A percentile compares a stretch with the other conserved stretches of the same genome.
phyloP scores from a whole-genome alignment of 1,284 basidiomycete genomes.

The Cystobasidiaceae sp. region DNA sequence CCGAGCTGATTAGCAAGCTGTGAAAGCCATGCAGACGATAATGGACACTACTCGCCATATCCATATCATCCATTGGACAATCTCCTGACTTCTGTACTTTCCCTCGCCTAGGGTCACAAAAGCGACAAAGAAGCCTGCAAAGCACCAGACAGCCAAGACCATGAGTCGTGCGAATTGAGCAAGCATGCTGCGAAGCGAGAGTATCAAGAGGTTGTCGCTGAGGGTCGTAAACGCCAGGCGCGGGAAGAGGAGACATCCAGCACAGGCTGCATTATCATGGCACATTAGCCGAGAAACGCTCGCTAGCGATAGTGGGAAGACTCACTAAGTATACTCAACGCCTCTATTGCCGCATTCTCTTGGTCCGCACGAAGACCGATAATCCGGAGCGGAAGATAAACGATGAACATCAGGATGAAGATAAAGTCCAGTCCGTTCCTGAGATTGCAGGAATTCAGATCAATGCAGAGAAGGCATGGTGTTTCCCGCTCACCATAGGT shows the following conservation, averaged over 20 bases:
- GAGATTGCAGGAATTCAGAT: conserved; percentile 37
- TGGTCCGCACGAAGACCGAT: conserved; percentile 41
- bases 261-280: neutral
- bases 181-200: conserved; percentile 48
- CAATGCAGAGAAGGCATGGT: neutral
- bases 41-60: conserved; percentile 8
- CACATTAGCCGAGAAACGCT: neutral
- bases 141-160: conserved; percentile 39
- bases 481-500: conserved; percentile 23
- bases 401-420: conserved; percentile 45
- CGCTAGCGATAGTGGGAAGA: neutral
- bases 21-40: too few species aligned
- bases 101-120: conserved; percentile 26
- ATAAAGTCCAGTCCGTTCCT: conserved; percentile 47
- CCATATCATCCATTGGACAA: conserved; percentile 31
- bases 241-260: neutral
- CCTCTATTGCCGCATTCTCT: conserved; percentile 40
- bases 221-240: conserved; percentile 46
- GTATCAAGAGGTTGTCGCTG: conserved; percentile 48
- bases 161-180: conserved; percentile 46
- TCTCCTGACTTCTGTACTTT: conserved; percentile 19
- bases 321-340: conserved; percentile 45
- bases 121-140: conserved; percentile 32
- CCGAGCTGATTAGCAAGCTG: too few species aligned
- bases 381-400: conserved; percentile 45